Evolutionary conservation across 106 monocot species (phyloP).

Genomic region (Phalaenopsis equestris): DNA sequence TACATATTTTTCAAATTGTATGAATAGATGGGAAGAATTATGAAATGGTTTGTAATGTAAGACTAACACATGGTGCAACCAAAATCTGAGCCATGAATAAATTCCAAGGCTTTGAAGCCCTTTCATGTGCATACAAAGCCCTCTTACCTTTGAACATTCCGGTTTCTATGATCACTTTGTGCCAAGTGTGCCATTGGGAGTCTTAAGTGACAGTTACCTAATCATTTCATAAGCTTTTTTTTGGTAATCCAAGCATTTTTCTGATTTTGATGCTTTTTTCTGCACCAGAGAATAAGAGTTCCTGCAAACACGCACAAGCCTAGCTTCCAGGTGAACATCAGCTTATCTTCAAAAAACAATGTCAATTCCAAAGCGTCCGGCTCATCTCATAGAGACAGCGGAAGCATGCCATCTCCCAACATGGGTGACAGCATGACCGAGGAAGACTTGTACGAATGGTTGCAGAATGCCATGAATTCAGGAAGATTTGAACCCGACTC

Average conservation of each 20-base stretch:
- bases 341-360: slow-evolving; percentile 33
- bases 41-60: too few relatives aligned
- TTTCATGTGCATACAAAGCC: too few relatives aligned
- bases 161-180: too few relatives aligned
- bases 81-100: too few relatives aligned
- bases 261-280: neutral
- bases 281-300: slow-evolving; percentile 75
- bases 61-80: too few relatives aligned
- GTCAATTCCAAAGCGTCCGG: slow-evolving; percentile 25
- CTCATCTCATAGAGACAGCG: slow-evolving; percentile 28
- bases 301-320: slow-evolving; percentile 86
- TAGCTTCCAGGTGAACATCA: slow-evolving; percentile 85
- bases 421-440: slow-evolving; percentile 52
- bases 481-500: slow-evolving; percentile 39
- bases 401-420: slow-evolving; percentile 15
- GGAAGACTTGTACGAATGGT: slow-evolving; percentile 80
- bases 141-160: too few relatives aligned
- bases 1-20: too few relatives aligned
- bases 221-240: too few relatives aligned
- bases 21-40: too few relatives aligned
- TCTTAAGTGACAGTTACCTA: too few relatives aligned
- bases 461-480: slow-evolving; percentile 70
- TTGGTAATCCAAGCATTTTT: neutral
- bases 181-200: too few relatives aligned
- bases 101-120: too few relatives aligned